Evolutionary conservation across 495 filamentous ascomycete genomes (phyloP), one percentile per base, ranked within the genome.

Genomic region (Neurospora sp.): DNA sequence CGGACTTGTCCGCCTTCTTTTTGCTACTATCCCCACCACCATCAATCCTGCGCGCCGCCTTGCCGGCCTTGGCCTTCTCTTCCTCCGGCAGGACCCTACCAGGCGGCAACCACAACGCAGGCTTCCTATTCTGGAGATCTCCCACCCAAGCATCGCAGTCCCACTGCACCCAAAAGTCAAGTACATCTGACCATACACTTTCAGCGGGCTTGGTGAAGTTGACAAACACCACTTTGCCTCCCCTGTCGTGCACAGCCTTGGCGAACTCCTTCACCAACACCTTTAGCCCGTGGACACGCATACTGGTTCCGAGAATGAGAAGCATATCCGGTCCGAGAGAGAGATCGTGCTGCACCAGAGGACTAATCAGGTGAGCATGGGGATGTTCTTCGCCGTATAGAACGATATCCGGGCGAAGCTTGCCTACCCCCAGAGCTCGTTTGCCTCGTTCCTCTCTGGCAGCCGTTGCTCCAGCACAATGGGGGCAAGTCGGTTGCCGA

Each of bases 361-460:
- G 84, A 12, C 85, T 87, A 71, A 92, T 87, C 20, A 87, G 80
- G 76, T 91, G 87, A 0, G 88, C 87, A n/a, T 86, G 83, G 0
- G 90, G 90, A 72, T 92, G 90, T 45, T 91, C 90, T 73, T 92
- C 90, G 6, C 89, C 89, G 74, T 92, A 92, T 0, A 92, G 79
- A 0, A 92, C 90, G 70, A 92, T 89, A 73, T 92, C 89, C 0
- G 90, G 90, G n/a, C 90, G 81, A 6, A 88, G 80, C 68, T 86
- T 85, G 70, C 90, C 90, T 12, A 92, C 82, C 6, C 87, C 87
- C 2, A 90, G 84, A 0, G 87, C 88, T 18, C 90, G 83, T 76
- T 91, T 90, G 35, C 90, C 90, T 68, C 82, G 84, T 72, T 88
- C 87, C 70, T 86, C 83, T 0, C 90, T 84, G 18, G 85, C 84